phyloP scores from a whole-genome alignment of 108 stramenopile genomes.

The Nitzschia sp. region DNA sequence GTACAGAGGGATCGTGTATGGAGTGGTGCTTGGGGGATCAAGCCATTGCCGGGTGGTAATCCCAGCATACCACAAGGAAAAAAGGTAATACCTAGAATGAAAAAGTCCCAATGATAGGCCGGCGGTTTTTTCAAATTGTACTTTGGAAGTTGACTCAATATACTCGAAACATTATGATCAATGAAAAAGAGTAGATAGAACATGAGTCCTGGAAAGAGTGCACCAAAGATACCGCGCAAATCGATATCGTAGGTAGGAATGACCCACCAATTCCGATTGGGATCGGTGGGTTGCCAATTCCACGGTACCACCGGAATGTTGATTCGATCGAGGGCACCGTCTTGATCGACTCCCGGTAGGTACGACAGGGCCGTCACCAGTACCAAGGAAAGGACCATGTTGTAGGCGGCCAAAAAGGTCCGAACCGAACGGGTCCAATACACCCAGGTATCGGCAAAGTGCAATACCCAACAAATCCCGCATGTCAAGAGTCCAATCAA shows the following conservation, averaged over 20 bases:
- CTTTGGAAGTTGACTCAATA: slow-evolving; percentile 48
- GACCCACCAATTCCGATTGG: slow-evolving; percentile 38
- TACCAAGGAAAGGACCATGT: slow-evolving; percentile 47
- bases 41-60: slow-evolving; percentile 54
- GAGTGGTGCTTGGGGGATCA: slow-evolving; percentile 68
- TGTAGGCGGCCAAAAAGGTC: slow-evolving; percentile 46
- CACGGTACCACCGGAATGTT: slow-evolving; percentile 33
- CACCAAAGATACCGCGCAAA: slow-evolving; percentile 44
- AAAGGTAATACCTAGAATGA: slow-evolving; percentile 56
- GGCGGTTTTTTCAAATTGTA: slow-evolving; percentile 54
- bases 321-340: slow-evolving; percentile 35
- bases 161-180: slow-evolving; percentile 63
- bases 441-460: slow-evolving; percentile 50
- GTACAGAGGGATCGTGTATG: slow-evolving; percentile 52
- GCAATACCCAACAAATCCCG: slow-evolving; percentile 41
- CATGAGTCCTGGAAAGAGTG: slow-evolving; percentile 60
- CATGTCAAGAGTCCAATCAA: slow-evolving; percentile 41
- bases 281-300: slow-evolving; percentile 53
- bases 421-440: slow-evolving; percentile 35
- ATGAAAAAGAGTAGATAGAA: slow-evolving; percentile 62
- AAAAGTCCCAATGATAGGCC: slow-evolving; percentile 69
- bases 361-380: slow-evolving; percentile 46
- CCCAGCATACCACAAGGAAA: slow-evolving; percentile 56
- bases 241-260: slow-evolving; percentile 44
- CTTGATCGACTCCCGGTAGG: slow-evolving; percentile 48